These are phyloP conservation scores for Mercurialis annua DNA, from an alignment of 345 rosid species.

Conservation along the genomic window DNA sequence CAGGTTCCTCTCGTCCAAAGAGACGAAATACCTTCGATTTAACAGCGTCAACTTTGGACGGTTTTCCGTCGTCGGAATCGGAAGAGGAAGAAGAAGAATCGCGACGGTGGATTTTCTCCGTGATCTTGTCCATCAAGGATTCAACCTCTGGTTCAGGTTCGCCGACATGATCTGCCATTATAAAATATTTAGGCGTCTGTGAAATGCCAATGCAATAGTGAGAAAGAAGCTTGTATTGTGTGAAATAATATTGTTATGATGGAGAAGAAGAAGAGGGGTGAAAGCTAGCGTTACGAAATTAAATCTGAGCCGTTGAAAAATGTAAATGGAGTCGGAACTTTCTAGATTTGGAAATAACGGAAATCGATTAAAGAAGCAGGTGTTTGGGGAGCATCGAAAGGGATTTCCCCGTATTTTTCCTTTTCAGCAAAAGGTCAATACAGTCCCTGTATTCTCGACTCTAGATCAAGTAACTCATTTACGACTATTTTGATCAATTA, in stretches of 20 bases:
- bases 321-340: slow-evolving; percentile 3
- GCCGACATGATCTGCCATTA: slow-evolving; percentile 41
- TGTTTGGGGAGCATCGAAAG: not conserved
- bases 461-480: too few species aligned
- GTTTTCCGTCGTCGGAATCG: slow-evolving; percentile 54
- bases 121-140: slow-evolving; percentile 50
- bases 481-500: too few species aligned
- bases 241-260: not conserved
- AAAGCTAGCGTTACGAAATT: slow-evolving; percentile 10
- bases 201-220: not conserved
- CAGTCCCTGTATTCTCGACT: too few species aligned
- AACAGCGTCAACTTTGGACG: slow-evolving; percentile 28
- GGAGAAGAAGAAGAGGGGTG: not conserved
- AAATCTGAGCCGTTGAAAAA: slow-evolving; percentile 28
- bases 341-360: slow-evolving; percentile 23
- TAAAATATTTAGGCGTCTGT: slow-evolving; percentile 11
- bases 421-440: too few species aligned
- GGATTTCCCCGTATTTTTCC: too few species aligned
- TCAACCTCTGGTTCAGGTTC: slow-evolving; percentile 34
- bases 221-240: not conserved
- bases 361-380: not conserved
- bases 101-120: slow-evolving; percentile 45
- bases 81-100: slow-evolving; percentile 56
- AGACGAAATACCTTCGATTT: slow-evolving; percentile 39
- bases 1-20: slow-evolving; percentile 36